Evolutionary conservation across 768 basidiomycete genomes (phyloP), one percentile per base, ranked within the genome.

Genomic region (Hirschioporus abietinus): DNA sequence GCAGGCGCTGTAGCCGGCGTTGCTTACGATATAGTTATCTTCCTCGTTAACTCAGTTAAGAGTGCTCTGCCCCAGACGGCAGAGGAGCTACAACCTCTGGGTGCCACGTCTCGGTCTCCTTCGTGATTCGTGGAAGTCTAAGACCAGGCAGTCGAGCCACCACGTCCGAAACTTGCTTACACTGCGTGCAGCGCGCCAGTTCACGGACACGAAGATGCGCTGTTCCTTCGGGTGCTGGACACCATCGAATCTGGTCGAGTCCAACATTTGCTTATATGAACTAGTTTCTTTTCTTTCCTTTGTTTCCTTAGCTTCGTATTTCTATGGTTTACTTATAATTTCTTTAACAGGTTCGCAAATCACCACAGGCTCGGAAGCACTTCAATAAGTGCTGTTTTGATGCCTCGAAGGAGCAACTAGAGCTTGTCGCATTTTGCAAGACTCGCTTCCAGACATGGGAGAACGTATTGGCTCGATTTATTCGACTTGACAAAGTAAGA

Each of bases 41-140:
- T 96, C 82, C 96, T 96, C 0, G 95, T 95, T 4, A 96, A 99
- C 77, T 92, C 92, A 30, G 84, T 98, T 71, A 99, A 99, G 83
- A 92, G 90, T 69, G 85, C 93, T 66, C 92, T 99, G 74, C n/a
- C n/a, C n/a, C 96, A 98, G 81, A 99, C 96, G 0, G 91, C 90
- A 75, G 91, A 92, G 64, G 96, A 97, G 77, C 81, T 96, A 66
- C 81, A 91, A 8, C 86, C 88, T 52, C 75, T 81, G 30, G 77
- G 78, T 24, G 64, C 64, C n/a, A n/a, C n/a, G n/a, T n/a, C n/a
- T n/a, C n/a, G n/a, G n/a, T n/a, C n/a, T n/a, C n/a, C n/a, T n/a
- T n/a, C n/a, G n/a, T n/a, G n/a, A n/a, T n/a, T n/a, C n/a, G n/a
- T 80, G 8, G 34, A 71, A 15, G 74, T 75, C 2, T 52, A 65